Percentiles rank a stretch among this genome's conserved stretches.
Evolutionary conservation across 768 basidiomycete species (phyloP).

Genomic region (Cyclocybe cylindracea): DNA sequence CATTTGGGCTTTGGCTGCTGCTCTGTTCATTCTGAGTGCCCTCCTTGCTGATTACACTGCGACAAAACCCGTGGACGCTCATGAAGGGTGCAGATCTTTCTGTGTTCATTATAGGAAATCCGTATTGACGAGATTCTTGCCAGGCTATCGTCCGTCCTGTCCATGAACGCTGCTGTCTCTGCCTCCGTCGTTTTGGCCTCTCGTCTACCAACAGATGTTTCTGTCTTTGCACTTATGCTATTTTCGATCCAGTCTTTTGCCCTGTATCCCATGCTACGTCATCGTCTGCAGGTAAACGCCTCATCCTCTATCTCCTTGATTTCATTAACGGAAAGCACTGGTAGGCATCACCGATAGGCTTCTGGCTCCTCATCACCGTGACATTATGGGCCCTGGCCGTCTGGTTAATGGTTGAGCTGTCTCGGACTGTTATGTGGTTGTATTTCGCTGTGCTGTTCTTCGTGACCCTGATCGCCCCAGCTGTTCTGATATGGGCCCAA

Average conservation of each 20-base stretch:
- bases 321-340: slow-evolving; percentile 11
- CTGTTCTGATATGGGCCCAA: slow-evolving; percentile 80
- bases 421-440: slow-evolving; percentile 54
- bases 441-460: slow-evolving; percentile 50
- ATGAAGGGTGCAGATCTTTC: slow-evolving; percentile 54
- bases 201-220: slow-evolving; percentile 76
- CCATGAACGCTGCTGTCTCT: slow-evolving; percentile 90
- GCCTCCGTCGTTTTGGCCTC: slow-evolving; percentile 93
- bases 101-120: slow-evolving; percentile 1
- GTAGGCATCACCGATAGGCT: slow-evolving; percentile 46
- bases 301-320: slow-evolving; percentile 11
- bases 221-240: slow-evolving; percentile 87
- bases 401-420: slow-evolving; percentile 52
- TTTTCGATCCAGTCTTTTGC: slow-evolving; percentile 84
- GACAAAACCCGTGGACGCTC: slow-evolving; percentile 41
- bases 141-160: slow-evolving; percentile 81
- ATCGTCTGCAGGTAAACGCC: slow-evolving; percentile 61
- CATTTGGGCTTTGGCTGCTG: slow-evolving; percentile 92
- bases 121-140: slow-evolving; percentile 16
- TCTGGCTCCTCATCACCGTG: slow-evolving; percentile 58
- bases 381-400: slow-evolving; percentile 51
- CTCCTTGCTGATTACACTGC: slow-evolving; percentile 83
- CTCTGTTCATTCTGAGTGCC: slow-evolving; percentile 79
- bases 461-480: slow-evolving; percentile 74
- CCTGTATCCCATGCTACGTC: slow-evolving; percentile 79